Conservation (phyloP, 805 yeast genomes). For the Ascoidea asiatica region DNA sequence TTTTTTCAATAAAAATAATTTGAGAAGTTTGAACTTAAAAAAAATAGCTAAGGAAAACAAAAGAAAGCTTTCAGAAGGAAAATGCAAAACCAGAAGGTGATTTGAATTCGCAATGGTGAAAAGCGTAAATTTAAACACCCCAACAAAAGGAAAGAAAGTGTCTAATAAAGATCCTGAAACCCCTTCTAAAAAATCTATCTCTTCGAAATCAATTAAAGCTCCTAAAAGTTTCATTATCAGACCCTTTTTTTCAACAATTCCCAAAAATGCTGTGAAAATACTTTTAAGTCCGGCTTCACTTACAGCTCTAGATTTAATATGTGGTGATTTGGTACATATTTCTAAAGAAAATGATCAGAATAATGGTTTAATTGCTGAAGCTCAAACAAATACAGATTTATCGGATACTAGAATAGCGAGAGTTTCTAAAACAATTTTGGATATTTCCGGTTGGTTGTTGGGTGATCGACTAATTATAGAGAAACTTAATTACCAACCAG, state of each 20-base stretch:
- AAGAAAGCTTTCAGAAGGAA: no score
- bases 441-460: slow-evolving; percentile 26
- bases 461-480: slow-evolving; percentile 39
- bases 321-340: slow-evolving; percentile 32
- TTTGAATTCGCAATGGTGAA: not conserved
- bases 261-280: slow-evolving; percentile 24
- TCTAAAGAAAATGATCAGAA: slow-evolving; percentile 27
- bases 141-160: not conserved
- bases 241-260: slow-evolving; percentile 15
- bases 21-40: no score
- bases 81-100: no score
- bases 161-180: not conserved
- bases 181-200: not conserved
- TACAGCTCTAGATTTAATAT: slow-evolving; percentile 29
- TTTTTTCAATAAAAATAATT: no score
- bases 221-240: slow-evolving; percentile 29
- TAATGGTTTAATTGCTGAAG: slow-evolving; percentile 29
- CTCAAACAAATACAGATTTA: slow-evolving; percentile 17
- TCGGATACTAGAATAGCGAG: slow-evolving; percentile 26
- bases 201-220: slow-evolving; percentile 22
- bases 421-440: slow-evolving; percentile 32
- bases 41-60: no score
- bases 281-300: slow-evolving; percentile 29
- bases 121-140: not conserved
- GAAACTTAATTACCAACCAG: slow-evolving; percentile 36